These are phyloP conservation scores for Zygosaccharomyces siamensis DNA, from an alignment of 805 yeast genomes.

Conservation along the genomic window DNA sequence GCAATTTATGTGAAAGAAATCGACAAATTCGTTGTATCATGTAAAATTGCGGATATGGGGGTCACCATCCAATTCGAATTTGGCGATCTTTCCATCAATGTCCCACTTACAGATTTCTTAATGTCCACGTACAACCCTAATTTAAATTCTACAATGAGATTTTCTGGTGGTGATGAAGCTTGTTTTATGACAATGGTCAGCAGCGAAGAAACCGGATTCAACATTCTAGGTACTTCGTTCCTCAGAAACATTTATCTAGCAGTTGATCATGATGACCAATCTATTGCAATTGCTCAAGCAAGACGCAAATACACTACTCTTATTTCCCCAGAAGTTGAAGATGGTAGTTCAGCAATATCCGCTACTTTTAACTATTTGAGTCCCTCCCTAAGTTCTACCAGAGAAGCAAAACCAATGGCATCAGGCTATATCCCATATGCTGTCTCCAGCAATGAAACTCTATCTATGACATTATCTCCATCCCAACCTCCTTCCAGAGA, in stretches of 20 bases:
- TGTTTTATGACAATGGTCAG: constrained; percentile 54
- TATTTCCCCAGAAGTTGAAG: neutral
- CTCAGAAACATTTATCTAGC: constrained; percentile 52
- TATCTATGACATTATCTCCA: constrained; percentile 15
- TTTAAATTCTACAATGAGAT: constrained; percentile 39
- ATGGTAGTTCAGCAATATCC: constrained; percentile 3
- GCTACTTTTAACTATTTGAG: constrained; percentile 4
- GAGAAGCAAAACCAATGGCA: constrained; percentile 23
- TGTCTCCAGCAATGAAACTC: constrained; percentile 29
- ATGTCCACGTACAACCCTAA: constrained; percentile 33
- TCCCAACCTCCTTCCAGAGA: constrained; percentile 9
- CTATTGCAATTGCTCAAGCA: constrained; percentile 54
- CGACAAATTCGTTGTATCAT: constrained; percentile 58
- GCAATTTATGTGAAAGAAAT: constrained; percentile 51
- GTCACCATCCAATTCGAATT: constrained; percentile 52
- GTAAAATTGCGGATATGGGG: constrained; percentile 44
- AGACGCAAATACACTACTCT: constrained; percentile 18
- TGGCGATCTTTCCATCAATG: constrained; percentile 46
- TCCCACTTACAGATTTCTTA: constrained; percentile 48
- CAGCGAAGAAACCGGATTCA: constrained; percentile 43
- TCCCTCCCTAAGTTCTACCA: constrained; percentile 4
- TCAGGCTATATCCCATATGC: constrained; percentile 53
- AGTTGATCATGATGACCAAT: constrained; percentile 54
- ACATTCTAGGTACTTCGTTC: constrained; percentile 56
- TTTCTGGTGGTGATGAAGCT: constrained; percentile 51